Conservation (phyloP, 495 filamentous ascomycete genomes). For the Halenospora varia region DNA sequence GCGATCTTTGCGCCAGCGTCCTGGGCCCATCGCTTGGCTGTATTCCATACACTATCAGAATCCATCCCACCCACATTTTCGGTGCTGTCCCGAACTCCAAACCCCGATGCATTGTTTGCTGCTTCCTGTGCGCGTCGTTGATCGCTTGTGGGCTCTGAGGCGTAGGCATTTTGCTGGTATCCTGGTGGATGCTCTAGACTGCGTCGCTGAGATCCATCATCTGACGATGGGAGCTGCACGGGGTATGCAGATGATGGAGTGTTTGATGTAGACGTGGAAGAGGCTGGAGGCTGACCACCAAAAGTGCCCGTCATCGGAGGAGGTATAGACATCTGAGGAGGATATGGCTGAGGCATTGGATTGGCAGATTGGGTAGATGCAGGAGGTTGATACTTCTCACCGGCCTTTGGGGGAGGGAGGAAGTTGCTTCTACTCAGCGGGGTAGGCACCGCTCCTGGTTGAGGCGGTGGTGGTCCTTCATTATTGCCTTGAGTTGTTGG, state of each 20-base stretch:
- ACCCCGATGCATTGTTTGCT: slow-evolving; percentile 7
- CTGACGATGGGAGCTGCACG: slow-evolving; percentile 9
- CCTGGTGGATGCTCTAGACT: slow-evolving; percentile 41
- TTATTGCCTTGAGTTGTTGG: slow-evolving; percentile 26
- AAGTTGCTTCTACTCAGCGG: slow-evolving; percentile 23
- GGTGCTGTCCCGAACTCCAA: slow-evolving; percentile 22
- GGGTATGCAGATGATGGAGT: slow-evolving; percentile 21
- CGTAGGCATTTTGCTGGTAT: slow-evolving; percentile 47
- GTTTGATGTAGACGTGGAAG: slow-evolving; percentile 22
- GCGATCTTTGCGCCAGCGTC: slow-evolving; percentile 46
- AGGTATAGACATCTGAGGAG: slow-evolving; percentile 25
- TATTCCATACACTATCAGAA: slow-evolving; percentile 34
- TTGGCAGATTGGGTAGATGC: slow-evolving; percentile 8
- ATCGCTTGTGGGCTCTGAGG: slow-evolving; percentile 31
- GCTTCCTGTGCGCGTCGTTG: slow-evolving; percentile 21
- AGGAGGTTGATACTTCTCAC: slow-evolving; percentile 31
- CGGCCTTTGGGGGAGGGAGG: slow-evolving; percentile 48
- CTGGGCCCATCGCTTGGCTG: slow-evolving; percentile 47
- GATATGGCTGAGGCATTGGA: slow-evolving; percentile 23
- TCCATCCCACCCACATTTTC: slow-evolving; percentile 6
- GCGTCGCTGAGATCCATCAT: slow-evolving; percentile 4
- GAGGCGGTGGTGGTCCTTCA: slow-evolving; percentile 37
- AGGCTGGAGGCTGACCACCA: slow-evolving; percentile 16
- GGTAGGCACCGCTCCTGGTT: slow-evolving; percentile 44
- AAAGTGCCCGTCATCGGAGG: slow-evolving; percentile 11